These are phyloP conservation scores for Paramyrothecium roridum DNA, from an alignment of 2,329 filamentous ascomycete species.

Conservation along the genomic window DNA sequence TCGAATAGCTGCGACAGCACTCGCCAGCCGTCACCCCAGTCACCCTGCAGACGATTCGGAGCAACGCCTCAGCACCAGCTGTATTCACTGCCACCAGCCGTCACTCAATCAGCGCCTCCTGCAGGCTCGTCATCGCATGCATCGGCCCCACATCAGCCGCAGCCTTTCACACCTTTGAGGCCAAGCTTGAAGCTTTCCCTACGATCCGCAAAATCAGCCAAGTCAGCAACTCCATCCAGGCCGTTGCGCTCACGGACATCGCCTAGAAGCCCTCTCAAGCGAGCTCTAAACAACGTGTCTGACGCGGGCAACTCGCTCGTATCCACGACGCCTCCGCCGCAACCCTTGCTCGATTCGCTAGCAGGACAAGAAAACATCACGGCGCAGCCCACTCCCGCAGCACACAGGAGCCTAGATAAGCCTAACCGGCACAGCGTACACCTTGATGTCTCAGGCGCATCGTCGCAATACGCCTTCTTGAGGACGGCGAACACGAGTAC, in stretches of 20 bases:
- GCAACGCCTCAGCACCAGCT: constrained; percentile 31
- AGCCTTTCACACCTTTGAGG: constrained; percentile 62
- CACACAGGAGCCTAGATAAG: constrained; percentile 35
- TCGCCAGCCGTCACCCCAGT: constrained; percentile 44
- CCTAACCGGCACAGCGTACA: constrained; percentile 52
- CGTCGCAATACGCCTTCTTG: constrained; percentile 47
- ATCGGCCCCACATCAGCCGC: constrained; percentile 34
- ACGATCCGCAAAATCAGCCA: constrained; percentile 59
- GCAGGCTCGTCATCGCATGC: constrained; percentile 23
- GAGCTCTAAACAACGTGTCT: constrained; percentile 66
- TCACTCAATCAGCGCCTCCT: constrained; percentile 30
- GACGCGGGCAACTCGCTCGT: constrained; percentile 67
- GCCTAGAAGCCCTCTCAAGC: constrained; percentile 77
- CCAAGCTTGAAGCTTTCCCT: constrained; percentile 65
- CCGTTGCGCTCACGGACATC: constrained; percentile 65
- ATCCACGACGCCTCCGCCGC: constrained; percentile 31
- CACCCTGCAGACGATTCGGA: constrained; percentile 44
- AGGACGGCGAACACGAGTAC: constrained; percentile 32
- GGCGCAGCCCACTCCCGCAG: constrained; percentile 28
- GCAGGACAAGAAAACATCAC: constrained; percentile 42
- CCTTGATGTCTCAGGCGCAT: constrained; percentile 49
- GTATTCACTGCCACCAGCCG: constrained; percentile 21
- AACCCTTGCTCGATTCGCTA: constrained; percentile 28
- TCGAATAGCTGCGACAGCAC: constrained; percentile 48
- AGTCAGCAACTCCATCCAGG: constrained; percentile 50